A percentile compares a stretch with the other conserved stretches of the same genome.
phyloP scores from a whole-genome alignment of 805 yeast species.

The Geotrichum ghanense region DNA sequence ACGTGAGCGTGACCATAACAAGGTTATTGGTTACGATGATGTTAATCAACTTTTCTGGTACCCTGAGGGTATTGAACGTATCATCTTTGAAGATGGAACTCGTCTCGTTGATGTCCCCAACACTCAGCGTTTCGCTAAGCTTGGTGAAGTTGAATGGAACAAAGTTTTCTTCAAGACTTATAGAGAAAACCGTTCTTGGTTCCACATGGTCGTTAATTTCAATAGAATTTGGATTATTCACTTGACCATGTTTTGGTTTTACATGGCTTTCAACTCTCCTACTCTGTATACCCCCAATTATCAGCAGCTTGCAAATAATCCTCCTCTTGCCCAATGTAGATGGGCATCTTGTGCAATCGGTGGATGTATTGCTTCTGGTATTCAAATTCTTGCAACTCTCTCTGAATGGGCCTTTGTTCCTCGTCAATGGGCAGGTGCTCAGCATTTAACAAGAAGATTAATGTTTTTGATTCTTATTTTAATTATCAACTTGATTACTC shows the following conservation, averaged over 20 bases:
- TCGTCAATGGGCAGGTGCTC: slow-evolving; percentile 98
- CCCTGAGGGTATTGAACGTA: slow-evolving; percentile 95
- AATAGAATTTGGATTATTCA: slow-evolving; percentile 98
- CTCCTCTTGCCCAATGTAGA: slow-evolving; percentile 75
- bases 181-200: slow-evolving; percentile 95
- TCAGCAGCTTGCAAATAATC: slow-evolving; percentile 69
- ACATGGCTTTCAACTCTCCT: slow-evolving; percentile 86
- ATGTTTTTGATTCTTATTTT: slow-evolving; percentile 59
- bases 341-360: slow-evolving; percentile 93
- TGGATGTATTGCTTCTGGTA: slow-evolving; percentile 72
- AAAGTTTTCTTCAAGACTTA: slow-evolving; percentile 91
- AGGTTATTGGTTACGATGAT: slow-evolving; percentile 79
- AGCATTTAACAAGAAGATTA: slow-evolving; percentile 82
- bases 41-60: slow-evolving; percentile 98
- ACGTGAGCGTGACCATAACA: slow-evolving; percentile 58
- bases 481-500: slow-evolving; percentile 69
- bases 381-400: slow-evolving; percentile 79
- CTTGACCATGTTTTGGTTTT: slow-evolving; percentile 86
- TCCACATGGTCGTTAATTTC: slow-evolving; percentile 87
- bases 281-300: slow-evolving; percentile 81
- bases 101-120: slow-evolving; percentile 83
- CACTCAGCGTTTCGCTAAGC: slow-evolving; percentile 76
- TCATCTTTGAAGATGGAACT: slow-evolving; percentile 83
- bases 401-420: slow-evolving; percentile 96
- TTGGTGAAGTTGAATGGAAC: slow-evolving; percentile 90